Base-by-base conservation (phyloP, 1,284 basidiomycete species). In the Fomitopsis betulina region DNA sequence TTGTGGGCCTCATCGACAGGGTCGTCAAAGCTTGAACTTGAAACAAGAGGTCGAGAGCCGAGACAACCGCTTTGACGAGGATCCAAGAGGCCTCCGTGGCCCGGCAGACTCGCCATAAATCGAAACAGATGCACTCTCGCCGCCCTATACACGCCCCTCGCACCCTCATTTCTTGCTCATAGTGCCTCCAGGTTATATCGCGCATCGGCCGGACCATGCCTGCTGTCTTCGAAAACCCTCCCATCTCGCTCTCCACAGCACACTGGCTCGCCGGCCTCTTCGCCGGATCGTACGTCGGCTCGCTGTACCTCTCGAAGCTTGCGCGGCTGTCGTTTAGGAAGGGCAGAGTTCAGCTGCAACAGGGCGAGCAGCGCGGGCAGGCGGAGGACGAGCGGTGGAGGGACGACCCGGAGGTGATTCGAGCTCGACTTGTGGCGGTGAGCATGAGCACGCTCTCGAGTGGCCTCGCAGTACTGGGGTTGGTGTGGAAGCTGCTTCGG, bases 341-440 rank as follows among this genome's bases (percentile, higher is more conserved):
- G 15, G 60, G 25, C 33, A 43, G 25, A 23, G 25, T 35, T 8
- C 35, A 55, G 12, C 58, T 57, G 10, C 55, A 52, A 2, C 60
- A 65, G 30, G 65, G 67, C 39, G 60, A 65, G 47, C 60, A 63
- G 53, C 64, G 66, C 40, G 42, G 23, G 13, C 68, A 63, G 57
- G 54, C 62, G 17, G 42, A 53, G 30, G 65, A 67, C 43, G 79
- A 80, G 59, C 77, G 82, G 35, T 85, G 82, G 79, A 78, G 91
- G 62, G 86, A 94, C 66, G 86, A 92, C 62, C 84, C 90, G 0
- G 77, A 79, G 37, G 87, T 94, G 17, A 91, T 94, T 55, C 79
- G 79, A 19, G 85, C 87, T 4, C 78, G 91, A 47, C 69, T 93
- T 38, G 59, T 75, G 6, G 84, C 85, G 10, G 90, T 84, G 13